Base-by-base conservation (phyloP, 768 basidiomycete species). In the Porphyrellus cyaneotinctus region DNA sequence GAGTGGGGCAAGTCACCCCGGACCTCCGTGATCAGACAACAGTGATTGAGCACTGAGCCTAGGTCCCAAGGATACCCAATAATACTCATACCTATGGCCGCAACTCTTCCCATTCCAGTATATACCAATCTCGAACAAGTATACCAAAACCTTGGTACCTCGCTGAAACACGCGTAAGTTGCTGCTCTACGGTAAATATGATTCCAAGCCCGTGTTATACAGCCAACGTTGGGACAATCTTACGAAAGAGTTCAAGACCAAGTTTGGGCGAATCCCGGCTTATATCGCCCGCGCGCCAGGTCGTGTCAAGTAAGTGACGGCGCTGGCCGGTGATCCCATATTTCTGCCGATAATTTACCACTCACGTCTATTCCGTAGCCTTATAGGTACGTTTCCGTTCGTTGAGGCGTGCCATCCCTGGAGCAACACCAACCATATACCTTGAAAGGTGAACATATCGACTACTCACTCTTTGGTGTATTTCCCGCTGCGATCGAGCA, bases 401-500 rank as follows among this genome's bases (percentile, higher is more conserved):
- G 7, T 35, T 22, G 36, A 23, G 2, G 11, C 4, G 18, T 44
- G 31, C 31, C 32, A 30, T 30, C 31, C 32, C 28, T n/a, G n/a
- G n/a, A 32, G 11, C 23, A 11, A 41, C 20, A 33, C 36, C 43
- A 49, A 48, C 41, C 30, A n/a, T 24, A 52, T 47, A n/a, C 6
- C 20, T 49, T 70, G 17, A 65, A 72, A 82, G 88, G 88, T 30
- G 88, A 91, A 71, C 87, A 91, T 64, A 87, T 91, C 65, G 89
- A 91, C 68, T 91, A 91, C 58, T 81, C 85, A 0, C 73, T 91
- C 24, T 91, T 91, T 58, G 91, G 91, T 4, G 89, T 89, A 9
- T 77, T 93, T 32, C 92, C 91, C 15, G 79, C 85, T n/a, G 91
- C 91, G 0, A 79, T 93, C 35, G 91, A 91, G 58, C 81, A 81